Evolutionary conservation across 352 stramenopile genomes (phyloP).

Genomic region (Plasmopara muralis): DNA sequence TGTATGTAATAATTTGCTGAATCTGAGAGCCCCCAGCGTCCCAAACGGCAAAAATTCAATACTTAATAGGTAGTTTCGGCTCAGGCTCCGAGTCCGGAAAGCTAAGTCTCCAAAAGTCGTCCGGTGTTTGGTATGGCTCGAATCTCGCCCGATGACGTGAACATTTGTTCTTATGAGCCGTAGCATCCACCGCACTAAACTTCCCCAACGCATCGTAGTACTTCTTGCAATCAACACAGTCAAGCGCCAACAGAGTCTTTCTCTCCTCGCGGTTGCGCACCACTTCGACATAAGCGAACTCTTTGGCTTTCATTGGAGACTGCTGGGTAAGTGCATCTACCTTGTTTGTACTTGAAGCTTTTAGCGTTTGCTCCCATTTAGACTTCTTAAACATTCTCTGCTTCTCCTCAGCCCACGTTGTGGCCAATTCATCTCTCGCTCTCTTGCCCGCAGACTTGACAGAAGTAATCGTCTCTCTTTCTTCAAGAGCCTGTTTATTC

Average conservation of each 20-base stretch:
- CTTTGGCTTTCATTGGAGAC: conserved; percentile 12
- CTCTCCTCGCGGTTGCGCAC: conserved; percentile 65
- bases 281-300: conserved; percentile 62
- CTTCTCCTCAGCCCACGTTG: conserved; percentile 47
- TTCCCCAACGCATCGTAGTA: conserved; percentile 71
- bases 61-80: conserved; percentile 3
- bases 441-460: conserved; percentile 11
- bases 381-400: conserved; percentile 19
- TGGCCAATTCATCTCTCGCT: conserved; percentile 8
- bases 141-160: conserved; percentile 71
- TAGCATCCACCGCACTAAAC: conserved; percentile 28
- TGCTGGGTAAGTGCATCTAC: conserved; percentile 10
- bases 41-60: background rate
- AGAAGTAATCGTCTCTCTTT: conserved; percentile 7
- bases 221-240: conserved; percentile 69
- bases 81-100: conserved; percentile 58
- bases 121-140: conserved; percentile 70
- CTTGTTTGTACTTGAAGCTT: conserved; percentile 12
- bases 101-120: conserved; percentile 80
- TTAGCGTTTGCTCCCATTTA: conserved; percentile 12
- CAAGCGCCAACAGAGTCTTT: conserved; percentile 47
- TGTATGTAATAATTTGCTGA: no score
- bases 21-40: background rate
- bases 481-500: conserved; percentile 3
- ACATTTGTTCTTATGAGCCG: conserved; percentile 46